Base-by-base conservation (phyloP, 2,329 filamentous ascomycete genomes). In the Hypoxylon sp. region DNA sequence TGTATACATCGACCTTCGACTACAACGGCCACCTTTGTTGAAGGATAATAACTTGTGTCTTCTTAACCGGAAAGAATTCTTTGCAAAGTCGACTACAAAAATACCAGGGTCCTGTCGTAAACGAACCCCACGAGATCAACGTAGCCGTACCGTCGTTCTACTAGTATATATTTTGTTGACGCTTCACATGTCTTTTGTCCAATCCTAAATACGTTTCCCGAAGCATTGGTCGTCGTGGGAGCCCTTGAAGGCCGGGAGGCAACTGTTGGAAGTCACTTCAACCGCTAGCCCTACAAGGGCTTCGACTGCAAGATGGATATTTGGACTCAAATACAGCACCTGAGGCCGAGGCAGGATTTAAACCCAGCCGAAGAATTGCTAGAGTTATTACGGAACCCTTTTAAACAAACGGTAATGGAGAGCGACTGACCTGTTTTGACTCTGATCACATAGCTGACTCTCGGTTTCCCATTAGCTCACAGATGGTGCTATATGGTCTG, bases 401-500 rank as follows among this genome's bases (percentile, higher is more conserved):
- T 87, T 71, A 80, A 80, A 55, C 79, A 80, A 59, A 78, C 80
- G 75, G 85, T 86, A 79, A 75, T 7, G 30, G n/a, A 17, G 45
- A 23, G n/a, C 7, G 28, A 38, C 46, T 25, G 38, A 34, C 17
- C 30, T 50, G 32, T 17, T 13, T 65, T 6, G 14, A 48, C 41
- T 11, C 17, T 32, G 43, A 52, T 43, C 60, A 28, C 28, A 36
- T n/a, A 45, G 19, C 53, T 63, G 30, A 60, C 61, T 11, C 61
- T 68, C 59, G 21, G 63, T 56, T 48, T 32, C 14, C 41, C 53
- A 46, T 25, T 68, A 85, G 83, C 78, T 85, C 41, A 79, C 80
- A 75, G 75, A 83, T 76, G 81, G 86, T 63, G 91, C 94, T 46
- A 85, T 98, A 66, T 89, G 90, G 80, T 91, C 93, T 64, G 93